phyloP scores from a whole-genome alignment of 306 rosid genomes.

The Quercus parvula region DNA sequence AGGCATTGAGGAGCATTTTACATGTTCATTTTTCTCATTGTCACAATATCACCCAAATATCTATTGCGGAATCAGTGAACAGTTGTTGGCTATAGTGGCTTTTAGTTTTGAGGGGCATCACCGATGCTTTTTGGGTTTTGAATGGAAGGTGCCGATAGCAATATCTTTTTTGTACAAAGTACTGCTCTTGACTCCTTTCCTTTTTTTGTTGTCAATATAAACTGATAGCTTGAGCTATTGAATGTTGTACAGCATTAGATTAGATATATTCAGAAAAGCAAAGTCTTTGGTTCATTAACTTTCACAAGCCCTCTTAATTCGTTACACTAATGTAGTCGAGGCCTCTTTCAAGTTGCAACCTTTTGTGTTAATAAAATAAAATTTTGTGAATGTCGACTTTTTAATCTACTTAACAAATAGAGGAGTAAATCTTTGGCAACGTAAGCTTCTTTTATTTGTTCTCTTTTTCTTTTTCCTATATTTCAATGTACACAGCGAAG shows the following conservation, averaged over 20 bases:
- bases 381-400: neutral
- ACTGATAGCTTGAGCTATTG: neutral
- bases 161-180: neutral
- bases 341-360: neutral
- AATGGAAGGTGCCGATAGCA: neutral
- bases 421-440: neutral
- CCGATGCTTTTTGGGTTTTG: neutral
- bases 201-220: neutral
- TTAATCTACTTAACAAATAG: neutral
- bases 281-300: neutral
- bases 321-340: neutral
- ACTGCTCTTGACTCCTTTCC: neutral
- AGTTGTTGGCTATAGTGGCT: neutral
- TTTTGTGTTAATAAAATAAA: neutral
- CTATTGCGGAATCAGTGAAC: neutral
- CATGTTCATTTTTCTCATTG: neutral
- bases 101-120: neutral
- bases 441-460: neutral
- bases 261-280: neutral
- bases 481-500: neutral
- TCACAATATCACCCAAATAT: neutral
- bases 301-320: neutral
- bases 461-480: neutral
- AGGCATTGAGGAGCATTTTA: neutral
- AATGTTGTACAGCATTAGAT: slow-evolving; percentile 1